These are phyloP conservation scores for Halophytophthora polymorphica DNA, from an alignment of 352 stramenopile species.

Conservation along the genomic window DNA sequence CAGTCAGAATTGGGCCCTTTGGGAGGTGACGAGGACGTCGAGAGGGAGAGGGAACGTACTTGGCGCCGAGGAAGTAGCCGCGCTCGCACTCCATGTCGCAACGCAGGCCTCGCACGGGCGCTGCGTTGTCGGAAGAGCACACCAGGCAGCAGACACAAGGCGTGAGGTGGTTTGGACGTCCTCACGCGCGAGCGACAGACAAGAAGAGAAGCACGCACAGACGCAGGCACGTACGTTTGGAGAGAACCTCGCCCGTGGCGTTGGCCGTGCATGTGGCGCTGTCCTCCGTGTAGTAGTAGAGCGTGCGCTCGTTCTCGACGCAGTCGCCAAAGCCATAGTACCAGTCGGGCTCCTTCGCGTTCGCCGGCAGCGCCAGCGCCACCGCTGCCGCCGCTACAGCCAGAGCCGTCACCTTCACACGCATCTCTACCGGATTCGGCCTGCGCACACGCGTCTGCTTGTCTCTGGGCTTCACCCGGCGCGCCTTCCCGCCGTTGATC, in stretches of 20 bases:
- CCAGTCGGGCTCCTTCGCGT: neutral
- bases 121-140: constrained; percentile 17
- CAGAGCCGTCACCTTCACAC: no score
- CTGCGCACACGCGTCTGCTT: no score
- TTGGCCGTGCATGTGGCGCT: constrained; percentile 44
- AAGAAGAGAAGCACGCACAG: constrained; percentile 1
- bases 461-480: no score
- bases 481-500: no score
- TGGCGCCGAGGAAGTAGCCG: constrained; percentile 71
- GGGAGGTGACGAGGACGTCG: no score
- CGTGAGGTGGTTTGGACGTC: neutral
- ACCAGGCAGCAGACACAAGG: neutral
- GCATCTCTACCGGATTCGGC: no score
- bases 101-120: constrained; percentile 59
- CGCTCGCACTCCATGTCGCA: constrained; percentile 73
- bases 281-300: constrained; percentile 71
- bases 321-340: constrained; percentile 82
- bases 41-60: constrained; percentile 37
- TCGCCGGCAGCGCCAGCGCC: no score
- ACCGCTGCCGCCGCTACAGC: no score
- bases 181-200: neutral
- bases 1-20: no score
- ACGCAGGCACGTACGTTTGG: constrained; percentile 41
- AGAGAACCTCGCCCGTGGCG: constrained; percentile 29
- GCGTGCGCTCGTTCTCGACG: constrained; percentile 66